Conservation (phyloP, 306 rosid genomes). For the Cucurbita pepo region DNA sequence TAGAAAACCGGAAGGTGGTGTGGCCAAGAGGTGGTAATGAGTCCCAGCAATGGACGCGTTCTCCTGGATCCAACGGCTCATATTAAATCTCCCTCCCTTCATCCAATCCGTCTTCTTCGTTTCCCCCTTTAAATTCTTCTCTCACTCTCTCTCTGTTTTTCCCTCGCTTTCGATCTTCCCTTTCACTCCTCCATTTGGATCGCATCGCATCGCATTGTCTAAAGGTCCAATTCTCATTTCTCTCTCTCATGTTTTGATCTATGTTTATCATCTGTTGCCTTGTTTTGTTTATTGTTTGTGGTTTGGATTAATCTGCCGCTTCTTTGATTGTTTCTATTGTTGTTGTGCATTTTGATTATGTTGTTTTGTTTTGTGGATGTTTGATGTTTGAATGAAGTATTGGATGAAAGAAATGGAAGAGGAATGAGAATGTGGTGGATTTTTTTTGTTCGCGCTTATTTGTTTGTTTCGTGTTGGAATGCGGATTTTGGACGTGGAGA, state of each 20-base stretch:
- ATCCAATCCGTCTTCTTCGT: slow-evolving; percentile 6
- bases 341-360: background rate
- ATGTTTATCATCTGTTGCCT: background rate
- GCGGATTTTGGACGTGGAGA: background rate
- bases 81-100: slow-evolving; percentile 7
- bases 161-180: background rate
- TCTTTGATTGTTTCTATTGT: background rate
- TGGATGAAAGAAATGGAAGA: background rate
- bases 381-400: too few species aligned
- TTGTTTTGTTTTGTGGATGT: background rate
- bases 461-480: background rate
- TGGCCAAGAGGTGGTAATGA: background rate
- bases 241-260: background rate
- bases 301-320: background rate
- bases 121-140: slow-evolving; percentile 1
- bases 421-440: background rate
- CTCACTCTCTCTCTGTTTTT: slow-evolving; percentile 1
- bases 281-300: background rate
- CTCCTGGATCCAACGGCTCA: slow-evolving; percentile 36
- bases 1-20: slow-evolving; percentile 8
- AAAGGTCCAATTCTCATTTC: slow-evolving; percentile 2
- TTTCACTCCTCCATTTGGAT: background rate
- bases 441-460: background rate
- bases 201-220: background rate
- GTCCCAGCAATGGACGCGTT: slow-evolving; percentile 11